Evolutionary conservation across 768 basidiomycete genomes (phyloP), one percentile per base, ranked within the genome.

Genomic region (Leccinum fibrillosum): DNA sequence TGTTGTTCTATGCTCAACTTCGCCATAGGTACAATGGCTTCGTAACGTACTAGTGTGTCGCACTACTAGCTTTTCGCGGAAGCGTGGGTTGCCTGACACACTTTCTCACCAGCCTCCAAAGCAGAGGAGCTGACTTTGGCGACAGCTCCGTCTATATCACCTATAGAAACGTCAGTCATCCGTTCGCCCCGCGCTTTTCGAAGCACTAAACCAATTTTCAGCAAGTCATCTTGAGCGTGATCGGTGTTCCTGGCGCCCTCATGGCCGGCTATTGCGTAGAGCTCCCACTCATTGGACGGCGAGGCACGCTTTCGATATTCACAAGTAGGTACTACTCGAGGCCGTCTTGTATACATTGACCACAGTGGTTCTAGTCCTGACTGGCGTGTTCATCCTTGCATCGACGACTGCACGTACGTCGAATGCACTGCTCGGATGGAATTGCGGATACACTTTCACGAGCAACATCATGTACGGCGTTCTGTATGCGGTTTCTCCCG

Each of bases 61-160:
- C 30, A 19, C 13, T 7, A 28, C 11, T 10, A 2, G 42, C 13
- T 11, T 11, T 17, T 19, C n/a, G 55, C 17, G 0, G 37, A 55
- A 50, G 21, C 0, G 4, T 34, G 17, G 19, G 2, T 8, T 34
- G 12, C 5, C 55, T 58, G 6, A 58, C 23, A 32, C 6, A 32
- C n/a, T 5, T 57, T 48, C 53, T 50, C 55, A 59, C 52, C 53
- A 88, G 86, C 67, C 80, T 90, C 30, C 72, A 80, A 19, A 85
- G 75, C n/a, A 78, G 86, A 47, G 89, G 89, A 8, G 83, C 86
- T 0, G 70, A 83, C 52, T 88, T 89, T 53, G 88, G 88, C 2
- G 88, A 89, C 57, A 80, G 83, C 0, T 87, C 86, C 4, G 69
- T 84, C 3, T 83, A 88, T 62, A 86, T 85, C 62, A 88, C 88